Percentiles rank a stretch among this genome's conserved stretches.
Conservation (phyloP, 345 rosid genomes). For the Turnera subulata region DNA sequence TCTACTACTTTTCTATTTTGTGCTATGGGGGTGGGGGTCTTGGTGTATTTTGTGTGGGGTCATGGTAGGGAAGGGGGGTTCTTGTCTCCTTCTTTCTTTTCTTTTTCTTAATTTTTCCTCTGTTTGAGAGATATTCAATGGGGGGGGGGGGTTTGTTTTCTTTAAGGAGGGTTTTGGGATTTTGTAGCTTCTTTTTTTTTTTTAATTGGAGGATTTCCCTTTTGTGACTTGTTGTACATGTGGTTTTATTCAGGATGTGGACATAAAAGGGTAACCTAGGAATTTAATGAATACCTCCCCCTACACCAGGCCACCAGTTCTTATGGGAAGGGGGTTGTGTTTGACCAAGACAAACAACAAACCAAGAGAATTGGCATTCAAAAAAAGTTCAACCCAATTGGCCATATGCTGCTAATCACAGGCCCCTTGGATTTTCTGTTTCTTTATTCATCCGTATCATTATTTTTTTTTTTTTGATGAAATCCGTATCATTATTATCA, state of each 20-base stretch:
- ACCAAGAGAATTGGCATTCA: constrained; percentile 16
- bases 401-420: constrained; percentile 1
- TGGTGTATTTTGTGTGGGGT: neutral
- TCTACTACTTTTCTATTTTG: constrained; percentile 3
- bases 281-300: constrained; percentile 35
- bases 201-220: constrained; percentile 44
- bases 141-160: neutral
- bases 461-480: too few relatives aligned
- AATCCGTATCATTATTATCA: too few relatives aligned
- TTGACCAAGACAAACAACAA: constrained; percentile 28
- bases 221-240: constrained; percentile 44
- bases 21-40: constrained; percentile 31
- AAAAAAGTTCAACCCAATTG: constrained; percentile 26
- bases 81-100: constrained; percentile 40
- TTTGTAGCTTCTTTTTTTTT: neutral
- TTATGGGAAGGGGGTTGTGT: constrained; percentile 5
- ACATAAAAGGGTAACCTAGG: constrained; percentile 62
- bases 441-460: too few relatives aligned
- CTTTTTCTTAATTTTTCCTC: constrained; percentile 2
- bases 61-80: constrained; percentile 36
- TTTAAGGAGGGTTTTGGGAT: neutral
- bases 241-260: constrained; percentile 39
- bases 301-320: constrained; percentile 25
- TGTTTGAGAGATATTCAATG: too few relatives aligned
- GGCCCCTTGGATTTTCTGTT: neutral